Percentiles rank a stretch among this genome's conserved stretches.
Evolutionary conservation across 306 rosid genomes (phyloP).

Genomic region (Ziziphus jujuba): DNA sequence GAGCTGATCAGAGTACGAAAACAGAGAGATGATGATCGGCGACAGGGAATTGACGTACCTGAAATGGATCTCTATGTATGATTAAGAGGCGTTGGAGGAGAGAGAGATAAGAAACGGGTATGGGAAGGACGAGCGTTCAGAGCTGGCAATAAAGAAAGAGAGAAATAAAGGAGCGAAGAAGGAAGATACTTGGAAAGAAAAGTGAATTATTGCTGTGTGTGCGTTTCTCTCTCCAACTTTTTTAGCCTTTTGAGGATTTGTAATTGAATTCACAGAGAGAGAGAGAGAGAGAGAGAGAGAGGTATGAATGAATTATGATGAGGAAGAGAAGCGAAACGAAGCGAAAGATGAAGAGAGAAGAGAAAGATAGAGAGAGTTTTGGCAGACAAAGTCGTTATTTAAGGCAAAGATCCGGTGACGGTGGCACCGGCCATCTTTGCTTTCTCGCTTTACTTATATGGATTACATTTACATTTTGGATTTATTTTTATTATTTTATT

Average conservation of each 20-base stretch:
- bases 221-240: constrained; percentile 71
- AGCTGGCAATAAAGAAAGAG: constrained; percentile 82
- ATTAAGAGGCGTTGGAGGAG: constrained; percentile 24
- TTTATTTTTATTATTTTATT: no score
- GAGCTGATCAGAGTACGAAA: constrained; percentile 2
- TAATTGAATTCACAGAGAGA: constrained; percentile 36
- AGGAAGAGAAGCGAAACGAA: constrained; percentile 10
- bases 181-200: constrained; percentile 42
- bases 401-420: constrained; percentile 56
- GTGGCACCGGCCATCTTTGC: constrained; percentile 58
- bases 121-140: constrained; percentile 56
- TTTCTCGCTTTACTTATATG: constrained; percentile 10
- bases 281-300: background rate
- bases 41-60: constrained; percentile 47
- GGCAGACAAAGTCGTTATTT: constrained; percentile 50
- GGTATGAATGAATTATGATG: constrained; percentile 21
- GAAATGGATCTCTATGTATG: constrained; percentile 50
- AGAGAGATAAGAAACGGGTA: constrained; percentile 42
- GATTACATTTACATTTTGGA: background rate
- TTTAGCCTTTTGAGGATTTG: constrained; percentile 76
- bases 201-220: constrained; percentile 75
- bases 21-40: constrained; percentile 6
- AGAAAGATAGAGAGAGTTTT: background rate
- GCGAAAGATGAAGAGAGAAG: background rate
- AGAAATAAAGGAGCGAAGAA: constrained; percentile 4